Conservation (phyloP, 2,329 filamentous ascomycete species). For the Cordyceps sp. region DNA sequence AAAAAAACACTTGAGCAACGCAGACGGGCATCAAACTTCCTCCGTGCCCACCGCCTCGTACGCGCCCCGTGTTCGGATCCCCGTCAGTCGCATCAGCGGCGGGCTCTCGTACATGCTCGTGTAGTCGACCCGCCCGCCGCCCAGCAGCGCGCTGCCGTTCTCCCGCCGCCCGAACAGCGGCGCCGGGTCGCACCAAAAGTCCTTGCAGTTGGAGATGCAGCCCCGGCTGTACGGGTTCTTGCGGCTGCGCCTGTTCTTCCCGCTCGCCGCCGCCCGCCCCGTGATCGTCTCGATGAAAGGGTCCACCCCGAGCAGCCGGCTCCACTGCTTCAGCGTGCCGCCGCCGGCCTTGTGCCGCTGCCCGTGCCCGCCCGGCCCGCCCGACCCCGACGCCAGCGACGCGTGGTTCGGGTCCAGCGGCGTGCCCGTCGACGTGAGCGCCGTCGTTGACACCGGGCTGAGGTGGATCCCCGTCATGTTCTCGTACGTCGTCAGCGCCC, state of each 20-base stretch:
- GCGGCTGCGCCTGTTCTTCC: conserved; percentile 34
- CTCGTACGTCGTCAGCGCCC: conserved; percentile 90
- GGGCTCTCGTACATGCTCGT: conserved; percentile 80
- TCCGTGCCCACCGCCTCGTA: conserved; percentile 48
- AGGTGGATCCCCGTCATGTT: conserved; percentile 75
- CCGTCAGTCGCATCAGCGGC: conserved; percentile 41
- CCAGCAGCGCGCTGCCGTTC: conserved; percentile 59
- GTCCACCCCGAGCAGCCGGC: conserved; percentile 73
- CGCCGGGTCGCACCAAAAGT: conserved; percentile 89
- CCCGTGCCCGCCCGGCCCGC: conserved; percentile 24
- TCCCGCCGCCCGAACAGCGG: conserved; percentile 63
- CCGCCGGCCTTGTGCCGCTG: conserved; percentile 32
- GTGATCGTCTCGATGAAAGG: conserved; percentile 88
- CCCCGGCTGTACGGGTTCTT: conserved; percentile 78
- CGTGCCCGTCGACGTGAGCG: conserved; percentile 63
- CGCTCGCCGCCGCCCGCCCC: conserved; percentile 54
- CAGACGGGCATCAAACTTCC: conserved; percentile 19
- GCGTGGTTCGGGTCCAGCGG: conserved; percentile 54
- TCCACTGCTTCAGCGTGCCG: conserved; percentile 64
- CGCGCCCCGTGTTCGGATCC: conserved; percentile 31
- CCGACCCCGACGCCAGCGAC: conserved; percentile 25
- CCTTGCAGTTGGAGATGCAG: conserved; percentile 73
- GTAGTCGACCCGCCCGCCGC: conserved; percentile 71
- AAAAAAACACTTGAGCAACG: background rate
- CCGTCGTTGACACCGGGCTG: conserved; percentile 43